Base-by-base conservation (phyloP, 352 stramenopile species). In the Phytophthora megakarya region DNA sequence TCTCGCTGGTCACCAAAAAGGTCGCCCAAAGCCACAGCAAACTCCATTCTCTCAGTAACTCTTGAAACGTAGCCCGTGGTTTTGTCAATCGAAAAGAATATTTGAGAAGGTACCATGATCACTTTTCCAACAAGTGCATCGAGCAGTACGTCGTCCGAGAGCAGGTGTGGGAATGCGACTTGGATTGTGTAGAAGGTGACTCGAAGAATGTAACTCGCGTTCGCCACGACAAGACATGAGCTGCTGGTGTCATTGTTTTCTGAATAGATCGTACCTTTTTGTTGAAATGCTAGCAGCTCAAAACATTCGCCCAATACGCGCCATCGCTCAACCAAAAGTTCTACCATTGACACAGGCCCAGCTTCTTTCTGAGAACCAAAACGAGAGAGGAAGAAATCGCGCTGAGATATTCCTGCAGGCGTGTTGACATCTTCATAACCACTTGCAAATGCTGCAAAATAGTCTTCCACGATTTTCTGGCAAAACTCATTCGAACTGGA, bases 371-470 rank as follows among this genome's bases (percentile, higher is more conserved):
- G 32, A 15, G 32, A 22, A 11, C 21, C 33, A 15, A 55, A 55
- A 18, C 23, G 48, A 55, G 33, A n/a, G 21, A 55, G 8, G 33
- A 45, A 55, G n/a, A 55, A 45, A 18, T 55, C 21, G 0, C 18
- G 7, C n/a, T 55, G 48, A 35, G 32, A 32, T 23, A 37, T 18
- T 23, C 23, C 43, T 1, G 8, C 13, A 16, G 22, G 15, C 23
- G 23, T 21, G n/a, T 25, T 38, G 16, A 26, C 26, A 39, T 51
- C 25, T 38, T 51, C 44, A 26, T 52, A 64, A 5, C 61, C 61
- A 2, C 16, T 51, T 1, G 52, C 45, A 52, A 69, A 69, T 11
- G 35, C 53, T 18, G 23, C 1, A 38, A 58, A 69, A n/a, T 69
- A 69, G 30, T 55, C 45, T 2, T 54, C 38, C 38, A 64, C 45